Base-by-base conservation (phyloP, 805 yeast species). In the Starmerella stigmatis region DNA sequence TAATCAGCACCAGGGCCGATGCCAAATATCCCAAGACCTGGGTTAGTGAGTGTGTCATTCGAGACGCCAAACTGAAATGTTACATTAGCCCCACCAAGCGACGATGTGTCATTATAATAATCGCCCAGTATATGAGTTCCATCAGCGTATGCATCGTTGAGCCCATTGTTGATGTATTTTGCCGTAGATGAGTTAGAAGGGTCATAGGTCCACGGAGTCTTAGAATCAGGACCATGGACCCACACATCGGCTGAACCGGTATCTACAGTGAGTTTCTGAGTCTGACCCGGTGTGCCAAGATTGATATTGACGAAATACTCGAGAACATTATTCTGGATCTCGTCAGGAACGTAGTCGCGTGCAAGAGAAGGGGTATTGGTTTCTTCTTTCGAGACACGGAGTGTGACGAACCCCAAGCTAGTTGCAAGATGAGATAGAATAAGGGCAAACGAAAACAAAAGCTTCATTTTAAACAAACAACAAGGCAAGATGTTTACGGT, bases 221-320 rank as follows among this genome's bases (percentile, higher is more conserved):
- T 13, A 13, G 33, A 30, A 11, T 30, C 21, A 13, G 50, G 41
- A 39, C 68, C 64, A 46, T 71, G 66, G 13, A 78, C 72, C 81
- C 81, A 79, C 21, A 79, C 59, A 57, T 80, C 86, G 0, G 81
- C 70, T 0, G 84, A 77, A 2, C 86, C 88, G 1, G 86, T 80
- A 55, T 80, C 88, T 6, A 80, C 59, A 29, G 76, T 20, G 4
- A 39, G 45, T 3, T 62, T 53, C 50, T 77, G 78, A 0, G 63
- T 51, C 3, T 75, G 69, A 0, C 83, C 72, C 5, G 86, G 86
- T 11, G 57, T 35, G 11, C 86, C 86, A 12, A 79, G 34, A 13
- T 25, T 43, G 3, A 47, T 31, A 3, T 26, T 23, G 29, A 47
- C 6, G 15, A 38, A 46, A 39, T 44, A 47, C n/a, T n/a, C n/a